Percentiles rank a stretch among this genome's conserved stretches.
phyloP scores from a whole-genome alignment of 148 eudicot species.

The Rhododendron ovatum region DNA sequence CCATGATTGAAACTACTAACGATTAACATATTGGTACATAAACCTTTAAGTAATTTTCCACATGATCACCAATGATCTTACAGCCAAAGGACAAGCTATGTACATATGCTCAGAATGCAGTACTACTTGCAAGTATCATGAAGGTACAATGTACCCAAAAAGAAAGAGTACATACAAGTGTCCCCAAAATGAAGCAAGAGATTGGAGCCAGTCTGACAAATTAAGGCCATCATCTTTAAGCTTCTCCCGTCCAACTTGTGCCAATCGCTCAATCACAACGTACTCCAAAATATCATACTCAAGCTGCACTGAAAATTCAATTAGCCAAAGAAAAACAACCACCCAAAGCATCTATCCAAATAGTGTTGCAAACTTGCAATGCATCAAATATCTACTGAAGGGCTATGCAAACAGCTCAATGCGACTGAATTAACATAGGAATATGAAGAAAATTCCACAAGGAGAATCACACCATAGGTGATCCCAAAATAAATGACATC shows the following conservation, averaged over 20 bases:
- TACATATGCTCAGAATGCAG: not conserved
- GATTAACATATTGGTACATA: not conserved
- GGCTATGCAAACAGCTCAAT: not conserved
- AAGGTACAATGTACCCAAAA: not conserved
- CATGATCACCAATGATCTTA: not conserved
- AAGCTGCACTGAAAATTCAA: constrained; percentile 38
- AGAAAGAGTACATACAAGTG: constrained; percentile 69
- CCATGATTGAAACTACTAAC: not conserved
- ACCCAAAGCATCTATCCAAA: not conserved
- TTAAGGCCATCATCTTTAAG: constrained; percentile 96
- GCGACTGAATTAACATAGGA: not conserved
- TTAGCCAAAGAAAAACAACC: constrained; percentile 2
- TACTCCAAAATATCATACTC: constrained; percentile 97
- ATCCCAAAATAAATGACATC: not conserved
- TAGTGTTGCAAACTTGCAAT: not conserved
- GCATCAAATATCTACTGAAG: not conserved
- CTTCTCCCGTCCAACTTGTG: constrained; percentile 86
- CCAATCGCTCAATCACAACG: constrained; percentile 94
- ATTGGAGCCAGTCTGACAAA: constrained; percentile 99
- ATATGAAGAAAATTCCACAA: not conserved
- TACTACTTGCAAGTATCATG: not conserved
- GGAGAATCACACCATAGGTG: not conserved
- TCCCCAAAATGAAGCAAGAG: constrained; percentile 99
- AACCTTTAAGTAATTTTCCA: not conserved
- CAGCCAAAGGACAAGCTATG: not conserved